A percentile compares a stretch with the other conserved stretches of the same genome.
Evolutionary conservation across 371 early-diverging fungal genomes (phyloP).

Genomic region (Syncephalis plumigaleata): DNA sequence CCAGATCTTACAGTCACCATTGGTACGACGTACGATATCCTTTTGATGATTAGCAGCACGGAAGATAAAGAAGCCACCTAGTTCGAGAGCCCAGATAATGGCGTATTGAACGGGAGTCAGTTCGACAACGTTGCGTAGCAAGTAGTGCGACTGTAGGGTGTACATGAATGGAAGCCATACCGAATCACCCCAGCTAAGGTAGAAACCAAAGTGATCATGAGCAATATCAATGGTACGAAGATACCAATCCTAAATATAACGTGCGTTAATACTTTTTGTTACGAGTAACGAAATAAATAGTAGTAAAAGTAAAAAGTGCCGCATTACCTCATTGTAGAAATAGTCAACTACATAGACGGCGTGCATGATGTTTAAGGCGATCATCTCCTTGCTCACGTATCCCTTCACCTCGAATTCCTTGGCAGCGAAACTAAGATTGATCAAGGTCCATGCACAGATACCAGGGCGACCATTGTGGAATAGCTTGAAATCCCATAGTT

Average conservation of each 20-base stretch:
- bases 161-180: slow-evolving; percentile 70
- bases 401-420: slow-evolving; percentile 49
- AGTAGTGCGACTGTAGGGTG: slow-evolving; percentile 62
- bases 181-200: slow-evolving; percentile 67
- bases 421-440: slow-evolving; percentile 45
- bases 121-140: slow-evolving; percentile 48
- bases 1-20: slow-evolving; percentile 61
- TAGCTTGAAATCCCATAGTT: slow-evolving; percentile 58
- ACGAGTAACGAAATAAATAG: too few relatives aligned
- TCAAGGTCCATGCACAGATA: slow-evolving; percentile 67
- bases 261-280: too few relatives aligned
- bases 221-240: slow-evolving; percentile 53
- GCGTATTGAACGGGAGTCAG: slow-evolving; percentile 25
- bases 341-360: slow-evolving; percentile 58
- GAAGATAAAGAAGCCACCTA: slow-evolving; percentile 59
- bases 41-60: slow-evolving; percentile 67
- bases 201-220: slow-evolving; percentile 65
- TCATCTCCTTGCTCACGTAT: slow-evolving; percentile 61
- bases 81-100: slow-evolving; percentile 24
- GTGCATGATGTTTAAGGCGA: slow-evolving; percentile 49
- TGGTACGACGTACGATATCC: slow-evolving; percentile 40
- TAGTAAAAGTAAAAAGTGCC: too few relatives aligned
- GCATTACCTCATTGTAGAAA: slow-evolving; percentile 44
- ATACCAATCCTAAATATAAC: slow-evolving; percentile 43
- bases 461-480: slow-evolving; percentile 74